Conservation (phyloP, 306 rosid genomes). For the Oemleria cerasiformis region DNA sequence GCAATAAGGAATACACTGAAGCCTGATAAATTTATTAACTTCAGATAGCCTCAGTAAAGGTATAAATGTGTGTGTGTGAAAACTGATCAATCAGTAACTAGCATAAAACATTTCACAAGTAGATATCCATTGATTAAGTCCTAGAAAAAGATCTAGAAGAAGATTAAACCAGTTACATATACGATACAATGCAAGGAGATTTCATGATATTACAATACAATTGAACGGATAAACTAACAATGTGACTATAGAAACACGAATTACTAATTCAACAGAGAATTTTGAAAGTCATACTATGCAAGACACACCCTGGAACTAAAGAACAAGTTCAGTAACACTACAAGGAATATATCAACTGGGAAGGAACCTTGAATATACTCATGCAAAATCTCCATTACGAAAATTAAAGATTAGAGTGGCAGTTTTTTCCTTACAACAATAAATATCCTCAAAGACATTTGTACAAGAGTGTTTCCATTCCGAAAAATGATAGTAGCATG, state of each 20-base stretch:
- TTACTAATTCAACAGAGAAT: not conserved
- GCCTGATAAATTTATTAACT: conserved; percentile 57
- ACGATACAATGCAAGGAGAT: not conserved
- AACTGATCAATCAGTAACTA: not conserved
- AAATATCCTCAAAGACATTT: not conserved
- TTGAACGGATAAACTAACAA: conserved; percentile 1
- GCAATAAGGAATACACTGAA: conserved; percentile 80
- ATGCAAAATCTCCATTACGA: conserved; percentile 1
- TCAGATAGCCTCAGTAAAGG: conserved; percentile 6
- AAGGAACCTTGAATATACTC: not conserved
- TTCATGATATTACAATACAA: not conserved
- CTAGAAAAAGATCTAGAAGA: not conserved
- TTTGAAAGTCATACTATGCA: not conserved
- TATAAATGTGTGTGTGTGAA: not conserved
- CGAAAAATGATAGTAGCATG: not conserved
- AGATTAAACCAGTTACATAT: not conserved
- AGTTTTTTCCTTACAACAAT: not conserved
- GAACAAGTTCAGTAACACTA: conserved; percentile 1
- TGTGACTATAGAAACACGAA: not conserved
- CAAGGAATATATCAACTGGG: not conserved
- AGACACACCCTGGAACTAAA: not conserved
- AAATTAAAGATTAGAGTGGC: not conserved
- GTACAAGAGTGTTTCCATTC: not conserved
- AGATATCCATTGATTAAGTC: not conserved
- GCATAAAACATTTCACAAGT: not conserved